phyloP scores from a whole-genome alignment of 106 monocot genomes.

The Dioscorea alata region DNA sequence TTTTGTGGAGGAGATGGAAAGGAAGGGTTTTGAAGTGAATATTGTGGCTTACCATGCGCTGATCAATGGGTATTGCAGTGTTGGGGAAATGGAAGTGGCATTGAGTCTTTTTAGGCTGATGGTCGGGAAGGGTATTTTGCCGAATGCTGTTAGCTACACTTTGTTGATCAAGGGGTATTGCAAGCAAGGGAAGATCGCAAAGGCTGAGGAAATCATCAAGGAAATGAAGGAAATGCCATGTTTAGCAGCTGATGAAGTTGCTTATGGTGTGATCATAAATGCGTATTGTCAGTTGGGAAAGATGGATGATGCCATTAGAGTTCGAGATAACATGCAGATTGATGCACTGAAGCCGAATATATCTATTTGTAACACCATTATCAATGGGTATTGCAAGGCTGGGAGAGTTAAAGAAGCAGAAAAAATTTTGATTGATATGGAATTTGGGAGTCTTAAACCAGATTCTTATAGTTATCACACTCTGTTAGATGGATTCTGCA shows the following conservation, averaged over 20 bases:
- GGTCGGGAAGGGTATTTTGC: constrained; percentile 33
- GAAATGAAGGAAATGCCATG: constrained; percentile 41
- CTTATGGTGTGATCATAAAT: constrained; percentile 65
- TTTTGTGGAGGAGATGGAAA: constrained; percentile 62
- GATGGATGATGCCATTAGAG: constrained; percentile 59
- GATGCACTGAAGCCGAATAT: constrained; percentile 40
- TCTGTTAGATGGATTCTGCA: constrained; percentile 78
- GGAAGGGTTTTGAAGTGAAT: constrained; percentile 62
- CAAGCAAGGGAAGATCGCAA: constrained; percentile 41
- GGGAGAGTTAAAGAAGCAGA: constrained; percentile 69
- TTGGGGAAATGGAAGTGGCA: constrained; percentile 60
- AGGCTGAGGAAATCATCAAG: constrained; percentile 59
- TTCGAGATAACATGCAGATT: constrained; percentile 57
- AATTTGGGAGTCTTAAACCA: constrained; percentile 37
- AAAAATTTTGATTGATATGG: constrained; percentile 60
- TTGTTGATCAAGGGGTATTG: constrained; percentile 79
- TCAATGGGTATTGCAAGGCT: constrained; percentile 81
- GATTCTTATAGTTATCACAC: constrained; percentile 88
- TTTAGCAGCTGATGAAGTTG: constrained; percentile 47
- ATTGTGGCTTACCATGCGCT: constrained; percentile 57
- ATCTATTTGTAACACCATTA: constrained; percentile 58
- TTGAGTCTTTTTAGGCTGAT: constrained; percentile 36
- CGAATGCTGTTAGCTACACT: constrained; percentile 62
- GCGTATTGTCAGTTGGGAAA: constrained; percentile 55
- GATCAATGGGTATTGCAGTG: constrained; percentile 65